Base-by-base conservation (phyloP, 768 basidiomycete species). In the Leccinum incarnatum region DNA sequence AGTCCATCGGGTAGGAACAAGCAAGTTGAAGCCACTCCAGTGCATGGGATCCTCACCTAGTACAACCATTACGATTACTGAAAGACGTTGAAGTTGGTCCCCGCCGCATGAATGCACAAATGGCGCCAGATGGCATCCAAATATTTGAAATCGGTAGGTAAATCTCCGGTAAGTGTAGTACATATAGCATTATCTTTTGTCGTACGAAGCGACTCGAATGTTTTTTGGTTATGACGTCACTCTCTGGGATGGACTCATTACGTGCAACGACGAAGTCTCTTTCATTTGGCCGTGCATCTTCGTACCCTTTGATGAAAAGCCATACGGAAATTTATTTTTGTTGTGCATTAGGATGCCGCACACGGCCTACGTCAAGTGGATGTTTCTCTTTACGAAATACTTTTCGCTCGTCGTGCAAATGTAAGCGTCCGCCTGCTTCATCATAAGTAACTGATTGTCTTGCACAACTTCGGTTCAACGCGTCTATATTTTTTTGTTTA, bases 301-400 rank as follows among this genome's bases (percentile, higher is more conserved):
- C 9, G 0, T 37, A 1, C 6, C 36, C 14, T 49, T 58, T n/a
- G 27, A 15, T 15, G 4, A 10, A 21, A 19, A n/a, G 14, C 30
- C n/a, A 29, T 21, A 2, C 11, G 0, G 34, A 49, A 23, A 15
- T 1, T 55, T 25, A 42, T 48, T 25, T 49, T 2, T 12, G 4
- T 27, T 36, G 6, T 29, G 0, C 29, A 21, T 25, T 30, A 71
- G 70, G 12, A 64, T 66, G 57, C 46, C 70, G 8, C 7, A 6
- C 3, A 54, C 7, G 9, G 60, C 66, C 2, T 50, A 54, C 27
- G 30, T 66, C 45, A 72, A 72, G 49, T 72, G 68, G 70, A 9
- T 72, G n/a, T 71, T 65, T 49, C 23, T 72, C 17, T 62, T 70
- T 49, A 58, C 58, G 4, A 72, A 58, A 53, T 72, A 67, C 19